Percentiles rank a stretch among this genome's conserved stretches.
Evolutionary conservation across 176 grass and related monocot species (phyloP).

Genomic region (Rhipidocladum racemiflorum): DNA sequence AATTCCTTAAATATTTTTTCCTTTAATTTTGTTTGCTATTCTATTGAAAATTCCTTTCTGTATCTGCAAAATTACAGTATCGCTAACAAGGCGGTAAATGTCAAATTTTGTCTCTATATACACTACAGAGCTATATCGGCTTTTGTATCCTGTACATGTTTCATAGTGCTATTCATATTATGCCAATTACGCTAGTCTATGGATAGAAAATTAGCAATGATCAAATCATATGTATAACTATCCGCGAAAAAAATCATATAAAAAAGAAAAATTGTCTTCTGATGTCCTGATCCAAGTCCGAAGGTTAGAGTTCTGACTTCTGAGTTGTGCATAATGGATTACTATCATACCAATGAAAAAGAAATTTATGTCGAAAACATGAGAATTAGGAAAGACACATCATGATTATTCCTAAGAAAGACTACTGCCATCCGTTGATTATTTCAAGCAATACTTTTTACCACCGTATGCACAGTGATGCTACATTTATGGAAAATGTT

Average conservation of each 20-base stretch:
- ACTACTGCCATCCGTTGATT: not conserved
- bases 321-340: not conserved
- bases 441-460: constrained; percentile 13
- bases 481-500: not conserved
- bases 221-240: not conserved
- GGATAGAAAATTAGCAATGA: not conserved
- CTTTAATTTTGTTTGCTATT: not conserved
- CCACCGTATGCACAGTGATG: not conserved
- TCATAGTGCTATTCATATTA: not conserved
- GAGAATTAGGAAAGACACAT: not conserved
- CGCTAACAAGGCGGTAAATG: not conserved
- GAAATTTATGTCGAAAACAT: not conserved
- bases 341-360: not conserved
- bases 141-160: not conserved
- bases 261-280: not conserved
- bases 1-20: not conserved
- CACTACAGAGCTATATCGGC: not conserved
- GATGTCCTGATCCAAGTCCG: not conserved
- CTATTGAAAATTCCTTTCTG: constrained; percentile 12
- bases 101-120: not conserved
- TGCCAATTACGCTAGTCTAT: not conserved
- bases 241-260: too few species aligned
- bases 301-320: constrained; percentile 17
- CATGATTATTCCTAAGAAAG: not conserved
- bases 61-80: not conserved